Evolutionary conservation across 441 rosid genomes (phyloP).

Genomic region (Macaranga tanarius): DNA sequence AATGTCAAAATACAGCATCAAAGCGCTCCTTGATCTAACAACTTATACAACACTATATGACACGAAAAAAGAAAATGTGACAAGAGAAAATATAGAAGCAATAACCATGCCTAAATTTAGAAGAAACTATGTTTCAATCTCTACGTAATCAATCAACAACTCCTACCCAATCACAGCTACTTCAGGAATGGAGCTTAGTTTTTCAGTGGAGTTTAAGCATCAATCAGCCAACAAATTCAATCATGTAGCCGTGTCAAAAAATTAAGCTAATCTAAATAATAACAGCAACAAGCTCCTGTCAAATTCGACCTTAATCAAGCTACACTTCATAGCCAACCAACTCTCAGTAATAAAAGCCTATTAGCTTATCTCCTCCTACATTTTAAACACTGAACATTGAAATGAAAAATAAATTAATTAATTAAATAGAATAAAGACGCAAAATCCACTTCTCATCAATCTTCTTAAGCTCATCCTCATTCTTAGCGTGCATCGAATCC

Average conservation of each 20-base stretch:
- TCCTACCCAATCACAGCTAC: not conserved
- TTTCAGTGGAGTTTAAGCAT: not conserved
- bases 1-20: not conserved
- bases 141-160: not conserved
- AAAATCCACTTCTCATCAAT: constrained; percentile 79
- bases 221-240: not conserved
- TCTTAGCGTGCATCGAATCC: constrained; percentile 63
- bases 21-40: not conserved
- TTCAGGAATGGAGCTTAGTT: not conserved
- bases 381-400: constrained; percentile 2
- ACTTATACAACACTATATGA: not conserved
- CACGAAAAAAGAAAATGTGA: not conserved
- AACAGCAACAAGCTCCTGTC: not conserved
- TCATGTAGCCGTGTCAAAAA: not conserved
- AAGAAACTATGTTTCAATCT: not conserved
- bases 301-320: constrained; percentile 7
- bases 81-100: not conserved
- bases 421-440: not conserved
- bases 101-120: not conserved
- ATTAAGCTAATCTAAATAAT: not conserved
- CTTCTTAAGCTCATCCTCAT: constrained; percentile 81
- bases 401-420: not conserved
- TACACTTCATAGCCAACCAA: not conserved
- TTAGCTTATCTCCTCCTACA: too few relatives aligned
- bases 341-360: too few relatives aligned